These are phyloP conservation scores for Moricandia arvensis DNA, from an alignment of 345 rosid genomes.

Conservation along the genomic window DNA sequence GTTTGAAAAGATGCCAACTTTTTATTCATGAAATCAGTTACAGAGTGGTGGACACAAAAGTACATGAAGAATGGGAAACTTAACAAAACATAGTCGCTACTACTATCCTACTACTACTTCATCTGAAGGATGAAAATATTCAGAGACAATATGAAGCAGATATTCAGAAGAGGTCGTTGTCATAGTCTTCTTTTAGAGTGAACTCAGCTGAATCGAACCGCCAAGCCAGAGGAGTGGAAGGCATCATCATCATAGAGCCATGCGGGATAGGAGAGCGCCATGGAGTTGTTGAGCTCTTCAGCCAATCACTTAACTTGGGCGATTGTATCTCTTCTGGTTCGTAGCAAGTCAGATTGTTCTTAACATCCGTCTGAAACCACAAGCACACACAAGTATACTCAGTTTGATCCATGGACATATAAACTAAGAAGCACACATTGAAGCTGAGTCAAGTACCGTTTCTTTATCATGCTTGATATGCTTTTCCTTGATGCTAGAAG, in stretches of 20 bases:
- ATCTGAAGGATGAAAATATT: slow-evolving; percentile 32
- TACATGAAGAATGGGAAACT: slow-evolving; percentile 11
- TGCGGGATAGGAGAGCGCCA: slow-evolving; percentile 31
- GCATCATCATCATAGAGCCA: slow-evolving; percentile 36
- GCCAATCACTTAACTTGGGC: slow-evolving; percentile 42
- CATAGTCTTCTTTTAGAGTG: slow-evolving; percentile 40
- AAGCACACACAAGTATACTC: not conserved
- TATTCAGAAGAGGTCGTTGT: slow-evolving; percentile 22
- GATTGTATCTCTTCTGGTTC: slow-evolving; percentile 45
- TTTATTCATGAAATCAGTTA: slow-evolving; percentile 18
- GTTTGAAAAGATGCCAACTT: slow-evolving; percentile 6
- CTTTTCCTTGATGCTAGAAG: slow-evolving; percentile 24
- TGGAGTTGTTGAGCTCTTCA: slow-evolving; percentile 28
- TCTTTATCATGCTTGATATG: slow-evolving; percentile 2
- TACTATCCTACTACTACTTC: not conserved
- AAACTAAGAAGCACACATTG: not conserved
- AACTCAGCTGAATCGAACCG: slow-evolving; percentile 43
- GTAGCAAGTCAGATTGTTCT: slow-evolving; percentile 24
- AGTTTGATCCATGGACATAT: not conserved
- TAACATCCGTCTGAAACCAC: slow-evolving; percentile 33
- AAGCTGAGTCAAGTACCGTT: slow-evolving; percentile 10
- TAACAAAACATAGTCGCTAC: not conserved
- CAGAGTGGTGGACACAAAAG: not conserved
- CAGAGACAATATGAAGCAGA: not conserved
- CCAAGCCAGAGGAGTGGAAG: slow-evolving; percentile 43